Base-by-base conservation (phyloP, 1,139 yeast genomes). In the Lizanozyma gosingica region DNA sequence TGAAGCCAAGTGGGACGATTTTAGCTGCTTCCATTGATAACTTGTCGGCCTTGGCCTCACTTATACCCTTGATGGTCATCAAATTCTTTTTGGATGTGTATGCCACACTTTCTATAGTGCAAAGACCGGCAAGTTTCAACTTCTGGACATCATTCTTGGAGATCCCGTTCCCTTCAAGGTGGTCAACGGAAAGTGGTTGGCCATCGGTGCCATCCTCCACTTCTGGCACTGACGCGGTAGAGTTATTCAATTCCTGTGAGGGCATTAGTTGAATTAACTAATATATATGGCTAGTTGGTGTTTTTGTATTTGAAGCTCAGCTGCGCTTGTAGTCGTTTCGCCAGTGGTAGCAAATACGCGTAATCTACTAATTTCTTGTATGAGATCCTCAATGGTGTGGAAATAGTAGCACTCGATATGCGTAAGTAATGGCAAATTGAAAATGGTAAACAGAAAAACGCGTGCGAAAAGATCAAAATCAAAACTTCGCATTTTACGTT, bases 31-130 rank as follows among this genome's bases (percentile, higher is more conserved):
- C 97, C 35, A 71, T 71, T 40, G 88, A 65, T 41, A 92, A 67
- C 52, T 80, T 80, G 53, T 88, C 97, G 0, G 97, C 97, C 59
- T 94, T 94, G 40, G 94, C 92, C 57, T 94, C 99, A 18, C 95
- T 84, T 35, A 92, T 88, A 37, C 98, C 98, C 57, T 87, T 88
- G 38, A 94, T 85, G 4, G 75, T 73, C 39, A 85, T 65, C 38
- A 92, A 67, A 8, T 77, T 79, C 51, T 94, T 80, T 53, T 84
- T 83, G 15, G 97, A 71, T 4, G 94, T 87, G 54, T 87, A 87
- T 2, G 98, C 97, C 44, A 92, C 79, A 37, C 94, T 77, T 58
- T 90, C 97, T 11, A 84, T 94, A 1, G 98, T 92, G 56, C 84
- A 85, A 53, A 73, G 80, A 1, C 97, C 97, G 33, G 83, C 86